Conservation (phyloP, 2,329 filamentous ascomycete genomes). For the Biscogniauxia sp. region DNA sequence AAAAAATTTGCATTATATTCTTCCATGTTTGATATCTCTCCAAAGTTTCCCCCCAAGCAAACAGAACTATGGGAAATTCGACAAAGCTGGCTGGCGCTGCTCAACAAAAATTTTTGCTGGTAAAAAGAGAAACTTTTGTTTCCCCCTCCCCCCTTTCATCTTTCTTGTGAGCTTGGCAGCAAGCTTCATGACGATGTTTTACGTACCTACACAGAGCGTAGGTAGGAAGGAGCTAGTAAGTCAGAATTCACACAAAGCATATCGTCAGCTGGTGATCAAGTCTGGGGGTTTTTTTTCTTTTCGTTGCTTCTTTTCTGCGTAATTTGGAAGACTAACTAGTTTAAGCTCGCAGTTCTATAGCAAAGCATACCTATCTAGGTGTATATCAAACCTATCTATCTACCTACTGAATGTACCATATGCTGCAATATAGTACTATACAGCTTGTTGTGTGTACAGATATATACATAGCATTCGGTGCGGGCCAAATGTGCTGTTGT, state of each 20-base stretch:
- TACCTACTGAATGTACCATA: background rate
- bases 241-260: background rate
- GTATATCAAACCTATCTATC: background rate
- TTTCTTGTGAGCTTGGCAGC: background rate
- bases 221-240: background rate
- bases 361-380: background rate
- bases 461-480: background rate
- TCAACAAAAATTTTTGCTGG: background rate
- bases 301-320: too few species aligned
- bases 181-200: background rate
- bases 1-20: background rate
- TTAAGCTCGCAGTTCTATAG: background rate
- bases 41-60: background rate
- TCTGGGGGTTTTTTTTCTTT: background rate
- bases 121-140: too few species aligned
- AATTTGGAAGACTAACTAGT: background rate
- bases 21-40: background rate
- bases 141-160: too few species aligned
- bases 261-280: background rate
- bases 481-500: background rate
- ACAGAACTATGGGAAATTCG: background rate
- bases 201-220: background rate
- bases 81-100: background rate
- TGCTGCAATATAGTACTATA: background rate
- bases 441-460: background rate